Conservation (phyloP, 2,329 filamentous ascomycete genomes). For the Fusarium algeriense region DNA sequence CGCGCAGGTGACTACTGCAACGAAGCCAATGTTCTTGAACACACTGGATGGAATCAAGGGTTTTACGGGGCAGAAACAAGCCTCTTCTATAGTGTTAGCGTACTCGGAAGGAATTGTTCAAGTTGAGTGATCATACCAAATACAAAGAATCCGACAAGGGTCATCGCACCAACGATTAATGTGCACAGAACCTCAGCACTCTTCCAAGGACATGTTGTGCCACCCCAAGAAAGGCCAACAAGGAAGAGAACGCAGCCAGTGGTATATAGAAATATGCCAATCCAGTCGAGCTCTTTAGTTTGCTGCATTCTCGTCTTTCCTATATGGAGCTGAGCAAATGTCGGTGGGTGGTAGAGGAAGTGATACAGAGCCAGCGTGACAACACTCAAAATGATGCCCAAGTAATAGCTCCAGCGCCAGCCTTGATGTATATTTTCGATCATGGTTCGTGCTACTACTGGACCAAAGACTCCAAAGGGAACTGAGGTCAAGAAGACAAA, state of each 20-base stretch:
- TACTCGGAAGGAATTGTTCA: background rate
- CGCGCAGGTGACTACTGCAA: conserved; percentile 55
- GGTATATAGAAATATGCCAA: conserved; percentile 59
- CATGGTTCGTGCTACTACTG: conserved; percentile 60
- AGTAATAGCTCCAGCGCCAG: conserved; percentile 65
- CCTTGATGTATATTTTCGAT: conserved; percentile 56
- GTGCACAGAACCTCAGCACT: conserved; percentile 54
- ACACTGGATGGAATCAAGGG: conserved; percentile 59
- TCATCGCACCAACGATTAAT: conserved; percentile 54
- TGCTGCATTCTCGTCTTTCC: conserved; percentile 54
- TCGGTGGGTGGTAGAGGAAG: conserved; percentile 62
- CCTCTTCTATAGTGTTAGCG: conserved; percentile 47
- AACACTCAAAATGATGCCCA: conserved; percentile 60
- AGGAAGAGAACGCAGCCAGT: conserved; percentile 57
- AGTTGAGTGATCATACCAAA: conserved; percentile 47
- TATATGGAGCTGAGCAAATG: conserved; percentile 58
- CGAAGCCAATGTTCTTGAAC: conserved; percentile 56
- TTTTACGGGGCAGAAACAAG: conserved; percentile 51
- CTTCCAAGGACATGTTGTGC: conserved; percentile 57
- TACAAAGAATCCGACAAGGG: conserved; percentile 52
- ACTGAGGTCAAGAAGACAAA: conserved; percentile 56
- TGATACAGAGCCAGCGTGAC: conserved; percentile 56
- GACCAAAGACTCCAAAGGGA: conserved; percentile 59
- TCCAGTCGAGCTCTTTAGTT: conserved; percentile 59
- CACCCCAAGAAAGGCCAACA: conserved; percentile 59